phyloP scores from a whole-genome alignment of 345 rosid genomes.

The Nasturtium officinale region DNA sequence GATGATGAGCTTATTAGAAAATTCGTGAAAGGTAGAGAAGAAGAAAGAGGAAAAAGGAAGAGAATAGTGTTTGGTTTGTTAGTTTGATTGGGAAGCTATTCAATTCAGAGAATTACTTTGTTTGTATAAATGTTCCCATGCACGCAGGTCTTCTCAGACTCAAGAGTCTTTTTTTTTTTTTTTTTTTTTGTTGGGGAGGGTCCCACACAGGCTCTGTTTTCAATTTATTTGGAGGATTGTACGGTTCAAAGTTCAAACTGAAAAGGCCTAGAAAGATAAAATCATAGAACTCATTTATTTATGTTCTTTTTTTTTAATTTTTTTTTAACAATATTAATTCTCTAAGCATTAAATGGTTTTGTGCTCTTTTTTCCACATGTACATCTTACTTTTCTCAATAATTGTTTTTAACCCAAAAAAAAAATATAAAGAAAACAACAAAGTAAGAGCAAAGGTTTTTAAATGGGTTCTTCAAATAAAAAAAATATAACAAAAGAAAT shows the following conservation, averaged over 20 bases:
- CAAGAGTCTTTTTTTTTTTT: slow-evolving; percentile 26
- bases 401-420: no score
- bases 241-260: slow-evolving; percentile 27
- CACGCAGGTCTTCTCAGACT: slow-evolving; percentile 26
- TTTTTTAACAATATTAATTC: no score
- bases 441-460: no score
- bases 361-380: no score
- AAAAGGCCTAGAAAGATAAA: slow-evolving; percentile 18
- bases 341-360: no score
- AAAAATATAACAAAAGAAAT: no score
- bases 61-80: not conserved
- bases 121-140: slow-evolving; percentile 39
- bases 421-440: no score
- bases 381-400: no score
- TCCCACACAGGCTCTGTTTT: slow-evolving; percentile 14
- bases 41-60: not conserved
- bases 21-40: slow-evolving; percentile 9
- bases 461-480: no score
- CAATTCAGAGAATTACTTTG: slow-evolving; percentile 8
- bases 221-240: not conserved
- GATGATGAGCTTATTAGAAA: slow-evolving; percentile 1
- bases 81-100: slow-evolving; percentile 17
- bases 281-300: not conserved
- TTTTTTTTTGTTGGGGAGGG: not conserved
- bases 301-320: not conserved